A percentile compares a stretch with the other conserved stretches of the same genome.
Conservation (phyloP, 2,329 filamentous ascomycete genomes). For the Phyllosticta citrichinensis region DNA sequence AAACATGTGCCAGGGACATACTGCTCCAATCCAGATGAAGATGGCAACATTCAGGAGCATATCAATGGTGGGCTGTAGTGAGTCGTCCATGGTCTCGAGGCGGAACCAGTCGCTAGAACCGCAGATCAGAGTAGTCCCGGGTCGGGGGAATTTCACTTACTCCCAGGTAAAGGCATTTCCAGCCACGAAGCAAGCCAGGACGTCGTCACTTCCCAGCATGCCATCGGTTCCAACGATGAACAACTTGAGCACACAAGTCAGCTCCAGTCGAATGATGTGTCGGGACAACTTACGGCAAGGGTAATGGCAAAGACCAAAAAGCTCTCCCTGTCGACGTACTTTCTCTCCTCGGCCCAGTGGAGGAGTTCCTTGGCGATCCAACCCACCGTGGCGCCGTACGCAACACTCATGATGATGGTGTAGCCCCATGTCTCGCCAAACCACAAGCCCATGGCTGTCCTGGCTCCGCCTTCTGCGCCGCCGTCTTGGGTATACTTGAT, state of each 20-base stretch:
- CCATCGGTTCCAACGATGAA: slow-evolving; percentile 84
- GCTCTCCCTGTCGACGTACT: slow-evolving; percentile 76
- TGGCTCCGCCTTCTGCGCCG: slow-evolving; percentile 41
- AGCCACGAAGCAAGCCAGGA: slow-evolving; percentile 84
- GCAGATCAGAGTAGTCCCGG: slow-evolving; percentile 2
- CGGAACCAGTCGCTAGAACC: slow-evolving; percentile 68
- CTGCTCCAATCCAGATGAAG: slow-evolving; percentile 85
- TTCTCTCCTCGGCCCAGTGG: slow-evolving; percentile 71
- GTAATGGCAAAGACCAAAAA: slow-evolving; percentile 82
- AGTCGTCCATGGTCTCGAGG: slow-evolving; percentile 78
- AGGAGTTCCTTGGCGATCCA: slow-evolving; percentile 74
- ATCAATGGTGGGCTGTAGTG: slow-evolving; percentile 86
- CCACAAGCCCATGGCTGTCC: slow-evolving; percentile 66
- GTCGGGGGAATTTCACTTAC: slow-evolving; percentile 26
- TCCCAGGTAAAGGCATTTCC: slow-evolving; percentile 89
- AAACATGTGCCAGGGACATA: slow-evolving; percentile 72
- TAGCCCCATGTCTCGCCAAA: slow-evolving; percentile 81
- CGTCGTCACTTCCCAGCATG: slow-evolving; percentile 78
- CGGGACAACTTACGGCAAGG: slow-evolving; percentile 48
- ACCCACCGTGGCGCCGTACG: slow-evolving; percentile 68
- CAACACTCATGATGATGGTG: slow-evolving; percentile 65
- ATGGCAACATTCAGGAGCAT: slow-evolving; percentile 85
- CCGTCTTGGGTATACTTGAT: slow-evolving; percentile 64
- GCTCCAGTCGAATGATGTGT: neutral
- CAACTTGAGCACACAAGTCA: slow-evolving; percentile 34